Evolutionary conservation across 2,329 filamentous ascomycete species (phyloP).

Genomic region (Fusarium sp.): DNA sequence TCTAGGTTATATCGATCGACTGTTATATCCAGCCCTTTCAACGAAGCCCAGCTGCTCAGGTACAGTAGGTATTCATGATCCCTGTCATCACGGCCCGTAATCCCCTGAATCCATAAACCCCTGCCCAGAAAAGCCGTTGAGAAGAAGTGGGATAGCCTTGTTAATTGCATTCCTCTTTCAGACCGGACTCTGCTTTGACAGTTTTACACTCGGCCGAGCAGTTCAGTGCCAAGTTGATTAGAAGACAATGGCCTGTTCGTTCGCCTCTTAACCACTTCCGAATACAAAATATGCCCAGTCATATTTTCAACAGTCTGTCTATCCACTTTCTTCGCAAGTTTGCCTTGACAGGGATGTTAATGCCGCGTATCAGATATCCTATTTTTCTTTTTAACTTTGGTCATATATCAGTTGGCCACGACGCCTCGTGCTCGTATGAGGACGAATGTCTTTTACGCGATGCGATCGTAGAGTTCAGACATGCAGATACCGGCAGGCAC

Average conservation of each 20-base stretch:
- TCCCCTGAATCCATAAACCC: background rate
- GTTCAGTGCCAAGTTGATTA: background rate
- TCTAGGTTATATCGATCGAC: background rate
- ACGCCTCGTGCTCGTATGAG: background rate
- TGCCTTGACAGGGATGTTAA: constrained; percentile 9
- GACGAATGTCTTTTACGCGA: background rate
- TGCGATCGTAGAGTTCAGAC: background rate
- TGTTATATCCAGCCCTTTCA: background rate
- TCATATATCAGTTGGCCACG: background rate
- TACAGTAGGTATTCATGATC: too few species aligned
- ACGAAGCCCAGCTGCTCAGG: too few species aligned
- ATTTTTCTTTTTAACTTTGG: background rate
- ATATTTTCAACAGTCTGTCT: background rate
- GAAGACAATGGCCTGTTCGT: background rate
- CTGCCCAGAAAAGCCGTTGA: background rate
- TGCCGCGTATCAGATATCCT: background rate
- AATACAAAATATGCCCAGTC: constrained; percentile 2
- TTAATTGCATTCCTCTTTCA: background rate
- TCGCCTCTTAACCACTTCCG: background rate
- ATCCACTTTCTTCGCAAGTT: constrained; percentile 10
- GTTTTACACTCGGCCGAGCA: background rate
- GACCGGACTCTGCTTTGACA: background rate
- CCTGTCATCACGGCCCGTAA: background rate
- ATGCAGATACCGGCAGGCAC: background rate
- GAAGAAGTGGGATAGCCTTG: background rate